Conservation (phyloP, 2,329 filamentous ascomycete species). For the Microdochium trichocladiopsis region DNA sequence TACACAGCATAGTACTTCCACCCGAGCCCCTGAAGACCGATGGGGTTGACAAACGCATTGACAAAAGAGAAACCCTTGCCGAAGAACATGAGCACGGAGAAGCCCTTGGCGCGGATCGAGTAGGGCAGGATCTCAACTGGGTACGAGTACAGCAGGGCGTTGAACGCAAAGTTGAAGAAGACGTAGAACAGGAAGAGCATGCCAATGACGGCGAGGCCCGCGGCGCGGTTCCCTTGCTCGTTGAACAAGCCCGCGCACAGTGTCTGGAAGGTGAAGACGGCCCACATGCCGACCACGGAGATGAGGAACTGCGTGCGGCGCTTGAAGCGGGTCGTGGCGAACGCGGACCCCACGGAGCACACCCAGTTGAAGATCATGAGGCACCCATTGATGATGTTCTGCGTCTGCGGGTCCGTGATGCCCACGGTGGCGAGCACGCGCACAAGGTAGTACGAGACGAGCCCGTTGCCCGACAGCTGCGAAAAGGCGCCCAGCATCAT, state of each 20-base stretch:
- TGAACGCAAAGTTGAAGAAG: conserved; percentile 22
- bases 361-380: conserved; percentile 26
- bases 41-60: conserved; percentile 27
- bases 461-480: not conserved
- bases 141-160: conserved; percentile 20
- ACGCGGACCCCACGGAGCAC: conserved; percentile 24
- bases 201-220: conserved; percentile 28
- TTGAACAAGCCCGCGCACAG: conserved; percentile 27
- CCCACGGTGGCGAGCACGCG: not conserved
- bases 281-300: conserved; percentile 33
- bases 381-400: conserved; percentile 28
- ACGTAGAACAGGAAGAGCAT: conserved; percentile 26
- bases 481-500: not conserved
- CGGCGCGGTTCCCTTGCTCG: conserved; percentile 16
- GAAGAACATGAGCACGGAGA: conserved; percentile 30
- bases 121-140: conserved; percentile 18
- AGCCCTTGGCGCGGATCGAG: conserved; percentile 13
- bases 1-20: conserved; percentile 35
- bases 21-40: conserved; percentile 24
- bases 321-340: conserved; percentile 31
- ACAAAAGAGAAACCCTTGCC: conserved; percentile 22
- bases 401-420: conserved; percentile 16
- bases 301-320: conserved; percentile 33
- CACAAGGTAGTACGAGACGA: not conserved
- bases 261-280: conserved; percentile 32